Base-by-base conservation (phyloP, 805 yeast species). In the Candida gorgasii region DNA sequence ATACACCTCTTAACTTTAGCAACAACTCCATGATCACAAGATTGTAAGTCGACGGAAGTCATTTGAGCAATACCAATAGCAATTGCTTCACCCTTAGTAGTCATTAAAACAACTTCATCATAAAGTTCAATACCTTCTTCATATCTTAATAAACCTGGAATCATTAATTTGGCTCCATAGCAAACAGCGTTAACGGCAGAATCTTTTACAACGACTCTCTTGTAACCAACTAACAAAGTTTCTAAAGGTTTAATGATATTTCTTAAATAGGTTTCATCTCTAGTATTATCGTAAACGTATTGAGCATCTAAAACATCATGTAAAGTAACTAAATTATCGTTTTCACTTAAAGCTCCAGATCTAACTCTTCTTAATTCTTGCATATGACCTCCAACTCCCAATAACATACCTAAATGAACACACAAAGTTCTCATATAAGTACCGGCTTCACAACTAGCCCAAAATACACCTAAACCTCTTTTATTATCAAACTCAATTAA, bases 361-460 rank as follows among this genome's bases (percentile, higher is more conserved):
- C 99, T 84, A 50, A 93, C 99, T 78, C 99, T 90, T 75, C 99
- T 89, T 59, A 93, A 84, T 74, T 93, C 99, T 79, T 93, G 99
- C 99, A 93, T 93, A 75, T 93, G 99, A 55, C 98, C 99, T 67
- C 99, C 99, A 55, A 89, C 97, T 59, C 98, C 97, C 53, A 93
- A 78, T 47, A 93, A 78, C 96, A 93, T 90, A 74, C 99, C 99
- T 60, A 93, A 75, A 71, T 93, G 99, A 44, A 93, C 99, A 84
- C 99, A 93, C 58, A 93, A 75, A 39, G 99, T 93, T 80, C 99
- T 86, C 97, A 93, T 93, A 73, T 93, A 93, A 47, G 99, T 93
- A 73, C 99, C 99, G 48, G 99, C 99, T 76, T 93, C 99, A 79
- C 99, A 93, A 31, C 96, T 86, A 46, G 98, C 99, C 99, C 99